A percentile compares a stretch with the other conserved stretches of the same genome.
These are phyloP conservation scores for Chlamydomonas schloesseri DNA, from an alignment of 139 green algal genomes.

Conservation along the genomic window DNA sequence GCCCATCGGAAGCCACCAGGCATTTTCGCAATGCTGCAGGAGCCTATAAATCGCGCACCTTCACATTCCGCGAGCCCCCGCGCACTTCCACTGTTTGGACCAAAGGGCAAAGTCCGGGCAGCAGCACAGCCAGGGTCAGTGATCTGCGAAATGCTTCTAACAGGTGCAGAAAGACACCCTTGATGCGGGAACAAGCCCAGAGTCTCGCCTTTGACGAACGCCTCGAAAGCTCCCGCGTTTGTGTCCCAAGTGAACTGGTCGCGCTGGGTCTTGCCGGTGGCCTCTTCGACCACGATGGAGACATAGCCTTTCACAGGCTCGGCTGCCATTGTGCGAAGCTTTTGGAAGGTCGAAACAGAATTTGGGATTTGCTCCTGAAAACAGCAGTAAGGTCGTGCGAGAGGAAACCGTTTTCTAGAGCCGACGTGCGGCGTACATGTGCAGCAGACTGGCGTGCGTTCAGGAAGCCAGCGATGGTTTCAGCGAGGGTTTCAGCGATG, in stretches of 20 bases:
- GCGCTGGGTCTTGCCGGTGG: conserved; percentile 74
- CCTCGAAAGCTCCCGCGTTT: conserved; percentile 64
- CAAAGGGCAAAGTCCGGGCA: not conserved
- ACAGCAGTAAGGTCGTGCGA: no score
- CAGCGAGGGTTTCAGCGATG: no score
- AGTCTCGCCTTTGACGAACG: conserved; percentile 78
- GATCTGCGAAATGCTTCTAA: not conserved
- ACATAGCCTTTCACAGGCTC: conserved; percentile 64
- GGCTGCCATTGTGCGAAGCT: not conserved
- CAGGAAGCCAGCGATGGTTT: no score
- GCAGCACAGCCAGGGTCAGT: not conserved
- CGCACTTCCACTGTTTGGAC: conserved; percentile 81
- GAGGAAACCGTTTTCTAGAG: no score
- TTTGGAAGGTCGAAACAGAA: no score
- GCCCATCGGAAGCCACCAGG: no score
- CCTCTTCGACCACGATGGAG: conserved; percentile 70
- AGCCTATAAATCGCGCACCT: conserved; percentile 54
- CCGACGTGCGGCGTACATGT: no score
- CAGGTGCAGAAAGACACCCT: not conserved
- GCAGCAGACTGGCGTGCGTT: no score
- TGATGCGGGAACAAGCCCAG: no score
- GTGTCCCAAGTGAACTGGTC: conserved; percentile 78
- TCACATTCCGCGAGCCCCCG: conserved; percentile 76
- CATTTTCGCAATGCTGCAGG: no score
- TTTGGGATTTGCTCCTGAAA: no score